Base-by-base conservation (phyloP, 192 early-diverging fungal species). In the Coemansia sp. region DNA sequence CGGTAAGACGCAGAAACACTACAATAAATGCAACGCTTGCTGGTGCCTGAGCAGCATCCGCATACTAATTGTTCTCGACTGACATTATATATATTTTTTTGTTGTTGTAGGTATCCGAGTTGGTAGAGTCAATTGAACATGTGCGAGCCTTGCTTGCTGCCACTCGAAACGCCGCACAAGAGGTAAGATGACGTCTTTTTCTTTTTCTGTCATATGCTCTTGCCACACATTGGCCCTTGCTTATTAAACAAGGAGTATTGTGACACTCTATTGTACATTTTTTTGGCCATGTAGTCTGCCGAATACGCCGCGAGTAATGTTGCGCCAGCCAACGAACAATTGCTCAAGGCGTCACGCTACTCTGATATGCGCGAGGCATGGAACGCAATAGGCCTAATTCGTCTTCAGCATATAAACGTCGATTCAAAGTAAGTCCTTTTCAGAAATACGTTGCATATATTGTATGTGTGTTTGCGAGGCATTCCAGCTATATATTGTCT, bases 361-460 rank as follows among this genome's bases (percentile, higher is more conserved):
- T 44, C 45, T 27, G 72, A 74, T 34, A 58, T 71, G 22, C 73
- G 78, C 18, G 65, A 70, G 7, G 63, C 64, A 29, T 81, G 78
- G 78, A 67, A 67, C 59, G 47, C 72, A 8, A 64, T 73, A 35
- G 27, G 58, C 20, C 24, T 81, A 38, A 45, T 61, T 30, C 43
- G 66, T 3, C 55, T 75, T 11, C 73, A 22, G 20, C 20, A 22
- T 22, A 22, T 22, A 22, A 15, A 50, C 20, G 10, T 75, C 13
- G 61, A 72, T 59, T 38, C 63, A 30, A 74, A 73, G 78, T 80
- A 74, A 58, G 72, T 32, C 20, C n/a, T 52, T 29, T 1, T 13
- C 24, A 3, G 24, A 52, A 52, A 29, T 52, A 13, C 10, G 49
- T 24, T 30, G 24, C 6, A 24, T 15, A 29, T 1, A 22, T 49